Percentiles rank a stretch among this genome's conserved stretches.
Conservation (phyloP, 2,329 filamentous ascomycete genomes). For the Talaromyces sp. region DNA sequence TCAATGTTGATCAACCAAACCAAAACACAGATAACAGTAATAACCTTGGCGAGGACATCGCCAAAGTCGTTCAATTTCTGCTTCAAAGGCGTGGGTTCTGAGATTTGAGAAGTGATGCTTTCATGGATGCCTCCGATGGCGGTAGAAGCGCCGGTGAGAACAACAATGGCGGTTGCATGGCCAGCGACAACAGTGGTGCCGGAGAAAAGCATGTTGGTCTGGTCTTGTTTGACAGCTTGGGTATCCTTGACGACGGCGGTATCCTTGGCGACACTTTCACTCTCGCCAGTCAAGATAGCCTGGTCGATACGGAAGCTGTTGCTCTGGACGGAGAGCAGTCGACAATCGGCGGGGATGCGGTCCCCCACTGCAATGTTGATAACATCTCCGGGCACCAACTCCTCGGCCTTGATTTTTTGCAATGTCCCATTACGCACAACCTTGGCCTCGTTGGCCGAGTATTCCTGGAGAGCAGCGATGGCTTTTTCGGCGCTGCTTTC, state of each 20-base stretch:
- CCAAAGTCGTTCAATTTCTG: slow-evolving; percentile 99
- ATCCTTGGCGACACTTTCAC: slow-evolving; percentile 92
- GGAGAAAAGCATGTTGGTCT: slow-evolving; percentile 96
- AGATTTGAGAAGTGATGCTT: slow-evolving; percentile 96
- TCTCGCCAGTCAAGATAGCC: slow-evolving; percentile 94
- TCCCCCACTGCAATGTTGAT: slow-evolving; percentile 84
- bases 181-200: slow-evolving; percentile 96
- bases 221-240: slow-evolving; percentile 92
- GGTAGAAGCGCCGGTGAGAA: slow-evolving; percentile 80
- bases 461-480: slow-evolving; percentile 96
- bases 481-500: slow-evolving; percentile 98
- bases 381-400: slow-evolving; percentile 91
- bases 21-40: slow-evolving; percentile 90
- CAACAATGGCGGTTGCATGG: slow-evolving; percentile 84
- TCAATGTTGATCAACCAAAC: slow-evolving; percentile 99
- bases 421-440: slow-evolving; percentile 80
- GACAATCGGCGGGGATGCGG: slow-evolving; percentile 90
- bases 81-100: slow-evolving; percentile 92
- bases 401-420: slow-evolving; percentile 86
- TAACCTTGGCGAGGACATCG: slow-evolving; percentile 93
- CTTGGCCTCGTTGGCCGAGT: slow-evolving; percentile 96
- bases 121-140: slow-evolving; percentile 99
- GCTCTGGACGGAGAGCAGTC: slow-evolving; percentile 83
- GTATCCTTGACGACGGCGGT: slow-evolving; percentile 63
- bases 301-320: slow-evolving; percentile 97